Evolutionary conservation across 1,139 yeast genomes (phyloP), one percentile per base, ranked within the genome.

Genomic region (Pichia inconspicua): DNA sequence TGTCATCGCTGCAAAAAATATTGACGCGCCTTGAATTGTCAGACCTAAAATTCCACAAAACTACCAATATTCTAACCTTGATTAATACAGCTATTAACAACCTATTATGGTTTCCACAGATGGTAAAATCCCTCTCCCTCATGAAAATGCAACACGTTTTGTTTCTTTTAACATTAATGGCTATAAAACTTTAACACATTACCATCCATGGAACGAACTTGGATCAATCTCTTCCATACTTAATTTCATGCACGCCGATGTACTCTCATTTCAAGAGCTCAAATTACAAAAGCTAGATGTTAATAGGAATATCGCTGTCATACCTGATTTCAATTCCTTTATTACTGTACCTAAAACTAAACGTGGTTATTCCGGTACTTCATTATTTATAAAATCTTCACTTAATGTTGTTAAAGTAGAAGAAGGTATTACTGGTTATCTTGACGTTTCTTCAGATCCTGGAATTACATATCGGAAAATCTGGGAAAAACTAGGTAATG

Each of bases 361-460:
- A 59, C 84, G 81, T 61, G 97, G 97, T 0, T 92, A 92, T 63
- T 79, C 94, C 52, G 98, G 98, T 0, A 97, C 92, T 2, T 95
- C 90, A 0, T 75, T 92, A 2, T 90, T 87, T 65, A 78, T 90
- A 3, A 69, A 89, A 54, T 61, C 69, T 3, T 81, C 83, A 0
- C 53, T 53, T 0, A 63, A 59, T 0, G 86, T 88, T 1, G 50
- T 75, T 2, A 78, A 75, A 54, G 96, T 94, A 0, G 98, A 92
- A 64, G 96, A 90, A 62, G 98, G 98, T 0, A 68, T 92, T 12
- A 84, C 96, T 0, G 98, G 97, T 0, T 68, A 71, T 53, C 64
- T 88, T 25, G 61, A 56, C 8, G 44, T 54, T 15, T 53, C 53
- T 15, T 47, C 47, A 8, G 48, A 57, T 4, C 40, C 44, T 8